These are phyloP conservation scores for Tagetes erecta DNA, from an alignment of 129 eudicot genomes.

Conservation along the genomic window DNA sequence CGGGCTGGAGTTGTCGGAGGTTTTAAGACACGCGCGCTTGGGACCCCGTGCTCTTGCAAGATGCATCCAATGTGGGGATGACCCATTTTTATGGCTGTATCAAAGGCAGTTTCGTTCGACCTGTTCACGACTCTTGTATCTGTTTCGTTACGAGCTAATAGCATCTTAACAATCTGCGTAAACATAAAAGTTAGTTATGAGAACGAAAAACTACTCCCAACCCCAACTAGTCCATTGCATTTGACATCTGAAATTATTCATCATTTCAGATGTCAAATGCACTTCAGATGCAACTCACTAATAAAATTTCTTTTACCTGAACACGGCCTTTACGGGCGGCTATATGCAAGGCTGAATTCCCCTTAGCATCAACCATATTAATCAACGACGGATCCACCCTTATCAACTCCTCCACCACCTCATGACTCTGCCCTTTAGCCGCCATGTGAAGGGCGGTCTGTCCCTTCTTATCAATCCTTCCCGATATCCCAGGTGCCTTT, in stretches of 20 bases:
- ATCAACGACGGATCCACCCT: constrained; percentile 53
- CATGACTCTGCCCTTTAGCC: constrained; percentile 75
- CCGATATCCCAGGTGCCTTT: constrained; percentile 51
- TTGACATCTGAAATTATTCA: neutral
- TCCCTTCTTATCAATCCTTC: constrained; percentile 53
- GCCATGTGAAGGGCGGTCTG: constrained; percentile 80
- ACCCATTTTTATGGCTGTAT: constrained; percentile 70
- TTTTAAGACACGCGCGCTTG: constrained; percentile 44
- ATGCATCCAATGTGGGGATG: constrained; percentile 50
- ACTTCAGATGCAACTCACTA: neutral
- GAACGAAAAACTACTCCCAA: neutral
- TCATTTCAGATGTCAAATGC: too few species aligned
- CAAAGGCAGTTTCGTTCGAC: constrained; percentile 77
- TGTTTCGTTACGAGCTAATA: constrained; percentile 51
- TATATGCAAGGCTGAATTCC: constrained; percentile 85
- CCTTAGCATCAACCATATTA: constrained; percentile 75
- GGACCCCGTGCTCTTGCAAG: constrained; percentile 72
- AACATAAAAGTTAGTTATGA: neutral
- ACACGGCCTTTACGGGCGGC: constrained; percentile 84
- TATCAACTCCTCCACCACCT: constrained; percentile 74
- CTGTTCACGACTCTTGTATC: constrained; percentile 67
- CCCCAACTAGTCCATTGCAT: neutral
- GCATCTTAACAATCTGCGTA: constrained; percentile 64
- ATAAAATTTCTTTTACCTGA: constrained; percentile 49
- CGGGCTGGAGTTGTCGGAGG: constrained; percentile 66